Evolutionary conservation across 1,139 yeast species (phyloP), one percentile per base, ranked within the genome.

Genomic region (Taphrina populina): DNA sequence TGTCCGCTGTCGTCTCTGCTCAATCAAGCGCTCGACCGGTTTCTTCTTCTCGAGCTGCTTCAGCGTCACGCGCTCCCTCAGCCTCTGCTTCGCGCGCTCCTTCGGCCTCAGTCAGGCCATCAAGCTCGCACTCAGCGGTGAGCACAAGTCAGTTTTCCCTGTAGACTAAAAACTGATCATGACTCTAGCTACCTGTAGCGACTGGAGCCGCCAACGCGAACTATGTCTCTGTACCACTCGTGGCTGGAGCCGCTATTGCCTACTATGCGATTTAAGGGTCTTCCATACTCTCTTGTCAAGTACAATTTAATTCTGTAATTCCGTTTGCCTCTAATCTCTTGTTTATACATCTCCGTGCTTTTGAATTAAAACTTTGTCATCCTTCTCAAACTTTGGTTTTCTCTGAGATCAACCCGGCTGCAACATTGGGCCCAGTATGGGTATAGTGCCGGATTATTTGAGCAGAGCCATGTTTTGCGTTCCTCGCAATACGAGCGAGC

Each of bases 231-330:
- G 54, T 39, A n/a, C 40, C 46, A 29, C 45, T 49, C 27, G 26
- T 49, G 15, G 54, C 54, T 17, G 54, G 54, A 37, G 54, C 54
- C 46, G 54, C 54, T 15, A 33, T 49, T 23, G 54, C 46, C 39
- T 21, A 32, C 40, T 49, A 49, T 33, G 54, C 46, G 11, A 45
- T 47, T 8, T 39, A 39, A 39, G 17, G 30, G n/a, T n/a, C n/a
- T n/a, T n/a, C n/a, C n/a, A n/a, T n/a, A n/a, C n/a, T n/a, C n/a
- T n/a, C n/a, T n/a, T n/a, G n/a, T n/a, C n/a, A n/a, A n/a, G n/a
- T n/a, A n/a, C n/a, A n/a, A n/a, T n/a, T n/a, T n/a, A n/a, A n/a
- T n/a, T n/a, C n/a, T n/a, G n/a, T n/a, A n/a, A n/a, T n/a, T n/a
- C n/a, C n/a, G n/a, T n/a, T n/a, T n/a, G n/a, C n/a, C n/a, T n/a